Percentiles rank a stretch among this genome's conserved stretches.
These are phyloP conservation scores for Excoecaria cochinchinensis DNA, from an alignment of 345 rosid species.

Conservation along the genomic window DNA sequence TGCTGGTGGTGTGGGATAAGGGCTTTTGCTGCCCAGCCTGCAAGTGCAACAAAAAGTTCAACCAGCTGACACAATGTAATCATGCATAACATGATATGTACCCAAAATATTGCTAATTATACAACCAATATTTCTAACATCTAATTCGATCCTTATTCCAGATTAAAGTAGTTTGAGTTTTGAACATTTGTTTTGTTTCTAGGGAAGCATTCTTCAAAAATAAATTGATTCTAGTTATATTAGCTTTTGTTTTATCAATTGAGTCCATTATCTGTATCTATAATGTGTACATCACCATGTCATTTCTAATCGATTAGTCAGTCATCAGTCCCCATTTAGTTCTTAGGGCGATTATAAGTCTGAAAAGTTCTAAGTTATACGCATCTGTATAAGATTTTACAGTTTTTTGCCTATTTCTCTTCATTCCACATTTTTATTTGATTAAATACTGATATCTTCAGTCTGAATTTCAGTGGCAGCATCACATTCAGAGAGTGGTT, in stretches of 20 bases:
- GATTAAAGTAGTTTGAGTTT: background rate
- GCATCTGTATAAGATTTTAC: background rate
- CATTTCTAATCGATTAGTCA: background rate
- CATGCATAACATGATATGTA: background rate
- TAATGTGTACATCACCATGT: background rate
- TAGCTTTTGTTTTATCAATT: background rate
- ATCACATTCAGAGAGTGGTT: background rate
- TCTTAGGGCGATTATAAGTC: background rate
- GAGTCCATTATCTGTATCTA: background rate
- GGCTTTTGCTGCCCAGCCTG: slow-evolving; percentile 78
- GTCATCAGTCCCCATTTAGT: background rate
- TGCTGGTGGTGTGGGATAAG: slow-evolving; percentile 50
- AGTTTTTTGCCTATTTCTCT: background rate
- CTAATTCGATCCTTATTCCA: too few relatives aligned
- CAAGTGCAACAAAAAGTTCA: background rate
- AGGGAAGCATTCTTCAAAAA: background rate
- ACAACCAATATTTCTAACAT: background rate
- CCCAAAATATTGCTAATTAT: background rate
- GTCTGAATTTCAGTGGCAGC: background rate
- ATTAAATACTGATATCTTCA: background rate
- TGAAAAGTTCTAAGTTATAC: background rate
- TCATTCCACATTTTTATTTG: background rate
- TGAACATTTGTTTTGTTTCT: background rate
- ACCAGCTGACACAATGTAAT: background rate
- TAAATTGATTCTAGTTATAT: background rate